Evolutionary conservation across 306 rosid species (phyloP).

Genomic region (Vigna angularis): DNA sequence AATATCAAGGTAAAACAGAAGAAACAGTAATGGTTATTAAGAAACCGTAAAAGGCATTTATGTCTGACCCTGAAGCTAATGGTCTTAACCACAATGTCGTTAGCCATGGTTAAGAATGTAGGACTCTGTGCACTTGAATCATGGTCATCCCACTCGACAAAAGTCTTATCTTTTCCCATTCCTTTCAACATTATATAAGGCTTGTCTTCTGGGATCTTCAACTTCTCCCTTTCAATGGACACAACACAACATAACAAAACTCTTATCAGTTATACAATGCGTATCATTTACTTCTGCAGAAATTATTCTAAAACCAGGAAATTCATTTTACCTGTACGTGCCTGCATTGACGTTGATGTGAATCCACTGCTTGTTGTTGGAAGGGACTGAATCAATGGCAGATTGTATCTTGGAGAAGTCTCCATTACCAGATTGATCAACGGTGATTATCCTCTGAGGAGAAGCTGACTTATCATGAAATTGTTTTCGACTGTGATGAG

Average conservation of each 20-base stretch:
- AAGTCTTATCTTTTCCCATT: slow-evolving; percentile 52
- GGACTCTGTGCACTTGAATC: slow-evolving; percentile 56
- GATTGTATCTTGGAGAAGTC: slow-evolving; percentile 69
- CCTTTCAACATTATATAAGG: slow-evolving; percentile 71
- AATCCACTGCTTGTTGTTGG: slow-evolving; percentile 63
- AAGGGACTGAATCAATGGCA: slow-evolving; percentile 73
- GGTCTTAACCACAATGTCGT: slow-evolving; percentile 59
- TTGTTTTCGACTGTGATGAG: background rate
- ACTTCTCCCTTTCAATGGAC: slow-evolving; percentile 57
- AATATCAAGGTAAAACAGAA: background rate
- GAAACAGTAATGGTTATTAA: background rate
- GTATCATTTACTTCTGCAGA: too few species aligned
- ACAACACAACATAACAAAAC: background rate
- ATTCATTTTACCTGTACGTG: slow-evolving; percentile 57
- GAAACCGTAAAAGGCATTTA: too few species aligned
- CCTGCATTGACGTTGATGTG: slow-evolving; percentile 61
- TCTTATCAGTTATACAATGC: background rate
- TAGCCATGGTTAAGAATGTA: slow-evolving; percentile 64
- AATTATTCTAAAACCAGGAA: too few species aligned
- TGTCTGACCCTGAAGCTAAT: slow-evolving; percentile 68
- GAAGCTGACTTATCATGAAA: background rate
- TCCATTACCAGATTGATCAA: slow-evolving; percentile 59
- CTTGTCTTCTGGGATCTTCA: slow-evolving; percentile 64
- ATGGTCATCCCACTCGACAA: slow-evolving; percentile 78
- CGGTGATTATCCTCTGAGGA: slow-evolving; percentile 26